Conservation (phyloP, 495 filamentous ascomycete species). For the Penicillium cinerascens region DNA sequence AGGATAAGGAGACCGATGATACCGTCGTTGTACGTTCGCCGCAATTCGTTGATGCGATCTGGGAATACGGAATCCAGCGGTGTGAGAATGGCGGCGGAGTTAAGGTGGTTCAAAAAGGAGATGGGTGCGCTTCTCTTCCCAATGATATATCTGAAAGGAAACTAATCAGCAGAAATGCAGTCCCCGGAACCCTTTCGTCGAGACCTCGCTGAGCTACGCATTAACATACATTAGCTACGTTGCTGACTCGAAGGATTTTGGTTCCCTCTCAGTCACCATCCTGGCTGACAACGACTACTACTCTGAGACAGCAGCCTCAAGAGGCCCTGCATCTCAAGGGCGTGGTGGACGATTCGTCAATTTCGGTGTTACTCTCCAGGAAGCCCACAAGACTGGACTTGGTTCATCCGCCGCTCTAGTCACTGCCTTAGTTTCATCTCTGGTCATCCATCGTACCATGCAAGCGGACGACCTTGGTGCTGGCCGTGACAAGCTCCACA, state of each 20-base stretch:
- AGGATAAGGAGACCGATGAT: slow-evolving; percentile 40
- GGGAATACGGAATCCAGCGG: slow-evolving; percentile 76
- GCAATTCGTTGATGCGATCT: slow-evolving; percentile 81
- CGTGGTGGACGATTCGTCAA: slow-evolving; percentile 59
- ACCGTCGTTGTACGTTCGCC: slow-evolving; percentile 79
- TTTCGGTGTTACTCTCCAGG: slow-evolving; percentile 69
- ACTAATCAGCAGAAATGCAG: slow-evolving; percentile 18
- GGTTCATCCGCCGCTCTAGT: slow-evolving; percentile 94
- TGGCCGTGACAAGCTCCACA: slow-evolving; percentile 64
- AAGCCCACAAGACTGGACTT: slow-evolving; percentile 93
- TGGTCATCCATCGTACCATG: slow-evolving; percentile 76
- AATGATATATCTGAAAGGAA: not conserved
- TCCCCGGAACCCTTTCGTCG: slow-evolving; percentile 75
- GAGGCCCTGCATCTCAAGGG: slow-evolving; percentile 19
- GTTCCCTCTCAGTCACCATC: slow-evolving; percentile 74
- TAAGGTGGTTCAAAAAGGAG: slow-evolving; percentile 66
- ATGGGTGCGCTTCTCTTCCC: slow-evolving; percentile 55
- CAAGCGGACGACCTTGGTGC: slow-evolving; percentile 55
- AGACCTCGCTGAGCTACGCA: slow-evolving; percentile 83
- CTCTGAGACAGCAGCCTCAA: slow-evolving; percentile 59
- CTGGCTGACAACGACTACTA: slow-evolving; percentile 96
- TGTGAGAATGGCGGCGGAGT: slow-evolving; percentile 69
- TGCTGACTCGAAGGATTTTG: slow-evolving; percentile 53
- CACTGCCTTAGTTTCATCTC: slow-evolving; percentile 78
- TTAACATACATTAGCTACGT: slow-evolving; percentile 72